A percentile compares a stretch with the other conserved stretches of the same genome.
Conservation (phyloP, 2,329 filamentous ascomycete species). For the Chaetothyriales sp. region DNA sequence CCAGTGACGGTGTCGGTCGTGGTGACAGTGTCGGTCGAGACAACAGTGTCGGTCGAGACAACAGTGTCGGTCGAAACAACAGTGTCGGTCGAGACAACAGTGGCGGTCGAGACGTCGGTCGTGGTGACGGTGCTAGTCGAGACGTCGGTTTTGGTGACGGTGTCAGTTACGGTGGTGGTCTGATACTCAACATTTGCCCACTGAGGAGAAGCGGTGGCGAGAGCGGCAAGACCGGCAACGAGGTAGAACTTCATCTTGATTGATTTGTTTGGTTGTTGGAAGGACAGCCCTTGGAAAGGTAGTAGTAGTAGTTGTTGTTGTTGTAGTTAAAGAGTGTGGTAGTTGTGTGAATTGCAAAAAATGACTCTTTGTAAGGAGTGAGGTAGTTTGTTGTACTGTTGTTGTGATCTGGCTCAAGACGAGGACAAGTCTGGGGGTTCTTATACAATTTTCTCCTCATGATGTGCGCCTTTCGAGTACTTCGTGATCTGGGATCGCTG, state of each 20-base stretch:
- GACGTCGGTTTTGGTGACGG: not conserved
- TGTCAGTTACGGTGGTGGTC: not conserved
- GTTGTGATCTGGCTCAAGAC: too few relatives aligned
- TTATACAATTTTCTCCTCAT: too few relatives aligned
- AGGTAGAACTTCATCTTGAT: not conserved
- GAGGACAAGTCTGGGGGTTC: too few relatives aligned
- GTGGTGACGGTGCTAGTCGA: not conserved
- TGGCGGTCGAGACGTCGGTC: not conserved
- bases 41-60: not conserved
- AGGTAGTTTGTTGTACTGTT: too few relatives aligned
- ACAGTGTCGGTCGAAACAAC: not conserved
- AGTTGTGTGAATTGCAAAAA: too few relatives aligned
- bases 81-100: not conserved
- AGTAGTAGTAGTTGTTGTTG: too few relatives aligned
- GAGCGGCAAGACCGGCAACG: not conserved
- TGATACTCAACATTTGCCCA: not conserved
- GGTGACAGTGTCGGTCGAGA: not conserved
- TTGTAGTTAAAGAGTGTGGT: too few relatives aligned
- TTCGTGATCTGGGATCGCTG: too few relatives aligned
- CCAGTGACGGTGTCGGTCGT: not conserved
- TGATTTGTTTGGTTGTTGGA: not conserved
- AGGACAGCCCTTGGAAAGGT: too few relatives aligned
- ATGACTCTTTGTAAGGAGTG: too few relatives aligned
- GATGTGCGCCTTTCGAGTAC: too few relatives aligned
- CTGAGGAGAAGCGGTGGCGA: not conserved